Base-by-base conservation (phyloP, 2,329 filamentous ascomycete genomes). In the Aspergillus jensenii region DNA sequence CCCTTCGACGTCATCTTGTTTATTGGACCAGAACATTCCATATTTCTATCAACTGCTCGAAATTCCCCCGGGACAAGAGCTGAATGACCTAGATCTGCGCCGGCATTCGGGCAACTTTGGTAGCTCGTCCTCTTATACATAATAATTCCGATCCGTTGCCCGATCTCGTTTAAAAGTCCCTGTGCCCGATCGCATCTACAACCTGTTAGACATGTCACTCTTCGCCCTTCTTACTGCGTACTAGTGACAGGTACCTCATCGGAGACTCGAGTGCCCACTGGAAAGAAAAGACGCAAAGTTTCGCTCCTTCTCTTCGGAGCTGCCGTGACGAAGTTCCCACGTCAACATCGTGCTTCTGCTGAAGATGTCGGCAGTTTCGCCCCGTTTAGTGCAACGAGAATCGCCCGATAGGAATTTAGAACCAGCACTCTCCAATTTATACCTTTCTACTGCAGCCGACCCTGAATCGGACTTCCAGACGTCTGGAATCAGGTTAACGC, bases 391-490 rank as follows among this genome's bases (percentile, higher is more conserved):
- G 56, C 55, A 56, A 15, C 58, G 62, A 40, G 62, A 67, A 43
- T 71, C 67, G 15, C 66, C 64, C 55, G 62, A 64, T 39, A 60
- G 68, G 45, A 65, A 64, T 15, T 71, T 74, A 58, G 71, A 70
- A 45, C 62, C 70, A 43, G 68, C 65, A 45, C 65, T 68, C 54
- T 68, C 68, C 50, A 75, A 78, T 52, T 71, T 74, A 21, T 78
- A 76, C 62, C 71, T 78, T 7, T 72, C 74, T 14, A 68, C 72
- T 9, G 68, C 73, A 7, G 70, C 71, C 9, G 72, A 74, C 56
- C 72, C 67, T 3, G 76, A 79, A 62, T 64, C 67, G 14, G 68
- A 69, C 31, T 72, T 77, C 47, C 65, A 67, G 43, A 67, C 69
- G n/a, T 62, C 67, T 27, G 69, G 67, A 12, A 67, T 76, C 59